A percentile compares a stretch with the other conserved stretches of the same genome.
phyloP scores from a whole-genome alignment of 495 filamentous ascomycete genomes.

The Neurospora tetraspora region DNA sequence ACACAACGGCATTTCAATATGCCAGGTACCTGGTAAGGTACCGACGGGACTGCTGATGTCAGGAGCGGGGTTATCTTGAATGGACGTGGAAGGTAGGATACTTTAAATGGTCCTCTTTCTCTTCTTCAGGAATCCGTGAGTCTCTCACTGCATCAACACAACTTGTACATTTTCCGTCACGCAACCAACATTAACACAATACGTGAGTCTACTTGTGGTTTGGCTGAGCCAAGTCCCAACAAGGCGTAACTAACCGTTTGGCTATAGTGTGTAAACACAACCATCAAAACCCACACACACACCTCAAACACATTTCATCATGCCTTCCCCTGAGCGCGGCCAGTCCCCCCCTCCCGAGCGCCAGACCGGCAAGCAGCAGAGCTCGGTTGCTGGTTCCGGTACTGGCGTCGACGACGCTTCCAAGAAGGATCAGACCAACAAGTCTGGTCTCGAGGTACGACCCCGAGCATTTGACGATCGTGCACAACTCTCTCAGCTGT shows the following conservation, averaged over 20 bases:
- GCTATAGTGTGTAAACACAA: background rate
- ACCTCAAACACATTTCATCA: constrained; percentile 3
- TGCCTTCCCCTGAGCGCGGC: constrained; percentile 42
- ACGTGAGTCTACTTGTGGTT: background rate
- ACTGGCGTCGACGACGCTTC: constrained; percentile 39
- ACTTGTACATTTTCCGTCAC: background rate
- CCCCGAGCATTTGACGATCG: background rate
- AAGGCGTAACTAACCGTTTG: background rate
- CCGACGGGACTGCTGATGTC: background rate
- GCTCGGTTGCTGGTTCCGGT: constrained; percentile 45
- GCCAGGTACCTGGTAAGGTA: background rate
- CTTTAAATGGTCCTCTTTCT: background rate
- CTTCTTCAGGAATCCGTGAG: background rate
- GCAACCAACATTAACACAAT: background rate
- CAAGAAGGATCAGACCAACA: constrained; percentile 39
- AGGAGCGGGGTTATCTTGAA: background rate
- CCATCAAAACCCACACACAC: background rate
- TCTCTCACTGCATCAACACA: background rate
- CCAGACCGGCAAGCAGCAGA: constrained; percentile 55
- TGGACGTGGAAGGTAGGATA: background rate
- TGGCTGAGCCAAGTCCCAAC: background rate
- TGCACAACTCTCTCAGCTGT: background rate
- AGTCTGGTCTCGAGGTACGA: constrained; percentile 37
- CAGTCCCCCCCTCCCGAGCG: constrained; percentile 72
- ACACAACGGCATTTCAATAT: background rate